Evolutionary conservation across 371 early-diverging fungal genomes (phyloP).

Genomic region (Syncephalis plumigaleata): DNA sequence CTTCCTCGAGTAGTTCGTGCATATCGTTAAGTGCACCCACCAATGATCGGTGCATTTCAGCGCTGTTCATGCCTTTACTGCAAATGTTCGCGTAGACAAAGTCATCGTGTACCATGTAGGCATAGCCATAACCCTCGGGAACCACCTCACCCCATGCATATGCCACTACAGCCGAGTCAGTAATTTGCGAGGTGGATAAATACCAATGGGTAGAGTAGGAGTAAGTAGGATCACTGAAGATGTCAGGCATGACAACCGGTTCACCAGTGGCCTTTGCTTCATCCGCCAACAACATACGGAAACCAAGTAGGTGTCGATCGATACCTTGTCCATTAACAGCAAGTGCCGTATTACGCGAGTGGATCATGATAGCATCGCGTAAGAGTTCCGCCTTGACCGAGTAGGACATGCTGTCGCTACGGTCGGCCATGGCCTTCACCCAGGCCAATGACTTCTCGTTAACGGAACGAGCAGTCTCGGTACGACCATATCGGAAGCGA

Average conservation of each 20-base stretch:
- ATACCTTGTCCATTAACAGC: slow-evolving; percentile 71
- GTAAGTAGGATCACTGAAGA: slow-evolving; percentile 75
- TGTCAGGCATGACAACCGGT: slow-evolving; percentile 28
- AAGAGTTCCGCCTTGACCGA: slow-evolving; percentile 44
- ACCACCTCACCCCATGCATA: slow-evolving; percentile 97
- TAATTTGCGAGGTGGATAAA: slow-evolving; percentile 82
- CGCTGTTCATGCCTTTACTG: too few species aligned
- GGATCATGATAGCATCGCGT: slow-evolving; percentile 52
- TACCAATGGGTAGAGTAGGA: slow-evolving; percentile 74
- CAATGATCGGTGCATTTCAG: too few species aligned
- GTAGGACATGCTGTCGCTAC: slow-evolving; percentile 19
- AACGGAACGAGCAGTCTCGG: slow-evolving; percentile 86
- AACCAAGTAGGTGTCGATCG: slow-evolving; percentile 80
- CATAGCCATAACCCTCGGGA: slow-evolving; percentile 86
- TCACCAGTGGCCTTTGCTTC: slow-evolving; percentile 26
- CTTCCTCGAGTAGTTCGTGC: too few species aligned
- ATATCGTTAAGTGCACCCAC: too few species aligned
- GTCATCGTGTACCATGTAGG: slow-evolving; percentile 83
- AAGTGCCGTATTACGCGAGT: slow-evolving; percentile 61
- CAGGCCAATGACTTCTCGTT: slow-evolving; percentile 60
- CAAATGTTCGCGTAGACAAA: slow-evolving; percentile 57
- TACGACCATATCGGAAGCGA: slow-evolving; percentile 81
- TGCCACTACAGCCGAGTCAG: slow-evolving; percentile 73
- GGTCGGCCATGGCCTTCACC: slow-evolving; percentile 73
- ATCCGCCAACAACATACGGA: slow-evolving; percentile 40